phyloP scores from a whole-genome alignment of 345 rosid species.

The Physaria fendleri region DNA sequence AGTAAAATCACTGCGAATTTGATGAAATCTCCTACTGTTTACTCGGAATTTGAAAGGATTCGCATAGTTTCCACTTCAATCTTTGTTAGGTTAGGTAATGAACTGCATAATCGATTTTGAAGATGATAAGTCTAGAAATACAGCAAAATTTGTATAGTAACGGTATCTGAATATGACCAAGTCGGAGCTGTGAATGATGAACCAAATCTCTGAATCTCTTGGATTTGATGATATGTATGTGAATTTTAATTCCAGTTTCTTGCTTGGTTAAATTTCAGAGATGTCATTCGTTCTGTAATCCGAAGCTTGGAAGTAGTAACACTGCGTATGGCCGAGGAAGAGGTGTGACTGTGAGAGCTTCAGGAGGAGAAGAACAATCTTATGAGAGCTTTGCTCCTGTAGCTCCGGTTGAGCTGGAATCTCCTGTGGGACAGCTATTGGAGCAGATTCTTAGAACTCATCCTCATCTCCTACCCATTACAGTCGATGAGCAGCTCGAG shows the following conservation, averaged over 20 bases:
- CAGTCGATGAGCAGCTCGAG: slow-evolving; percentile 86
- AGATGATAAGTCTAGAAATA: background rate
- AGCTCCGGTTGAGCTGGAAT: slow-evolving; percentile 72
- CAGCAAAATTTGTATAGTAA: too few species aligned
- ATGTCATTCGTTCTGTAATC: slow-evolving; percentile 39
- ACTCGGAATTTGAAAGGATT: background rate
- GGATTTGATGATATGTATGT: background rate
- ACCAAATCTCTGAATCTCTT: background rate
- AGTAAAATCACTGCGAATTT: background rate
- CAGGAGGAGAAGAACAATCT: slow-evolving; percentile 35
- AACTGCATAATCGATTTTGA: background rate
- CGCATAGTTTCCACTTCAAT: background rate
- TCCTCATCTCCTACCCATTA: slow-evolving; percentile 76
- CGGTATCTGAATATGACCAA: too few species aligned
- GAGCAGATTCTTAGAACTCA: slow-evolving; percentile 71
- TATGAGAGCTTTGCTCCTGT: slow-evolving; percentile 42
- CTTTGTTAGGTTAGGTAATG: background rate
- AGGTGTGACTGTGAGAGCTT: slow-evolving; percentile 52
- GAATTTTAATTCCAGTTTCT: background rate
- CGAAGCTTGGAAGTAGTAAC: slow-evolving; percentile 42
- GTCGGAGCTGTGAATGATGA: background rate
- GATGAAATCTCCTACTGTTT: background rate
- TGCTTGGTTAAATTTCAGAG: slow-evolving; percentile 32
- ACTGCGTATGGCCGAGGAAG: slow-evolving; percentile 38
- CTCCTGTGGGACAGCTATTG: slow-evolving; percentile 80